Evolutionary conservation across 345 rosid species (phyloP).

Genomic region (Viola odorata): DNA sequence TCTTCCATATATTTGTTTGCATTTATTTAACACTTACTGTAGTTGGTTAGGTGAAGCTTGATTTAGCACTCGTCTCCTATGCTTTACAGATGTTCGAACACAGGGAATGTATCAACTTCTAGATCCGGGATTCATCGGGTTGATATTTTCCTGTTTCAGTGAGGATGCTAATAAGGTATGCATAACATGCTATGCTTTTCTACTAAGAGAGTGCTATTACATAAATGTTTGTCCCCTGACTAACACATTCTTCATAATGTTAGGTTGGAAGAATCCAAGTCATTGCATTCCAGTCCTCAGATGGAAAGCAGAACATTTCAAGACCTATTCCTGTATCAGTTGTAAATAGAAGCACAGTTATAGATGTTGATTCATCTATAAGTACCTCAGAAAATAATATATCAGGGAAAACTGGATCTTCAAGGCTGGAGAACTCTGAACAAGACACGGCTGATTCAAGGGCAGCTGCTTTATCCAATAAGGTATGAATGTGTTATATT

Average conservation of each 20-base stretch:
- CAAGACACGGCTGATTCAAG: slow-evolving; percentile 73
- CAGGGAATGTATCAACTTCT: slow-evolving; percentile 98
- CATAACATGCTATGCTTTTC: slow-evolving; percentile 7
- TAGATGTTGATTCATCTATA: slow-evolving; percentile 71
- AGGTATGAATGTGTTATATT: slow-evolving; percentile 33
- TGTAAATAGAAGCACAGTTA: slow-evolving; percentile 45
- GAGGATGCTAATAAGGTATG: slow-evolving; percentile 85
- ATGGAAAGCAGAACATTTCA: slow-evolving; percentile 62
- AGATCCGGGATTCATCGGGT: slow-evolving; percentile 92
- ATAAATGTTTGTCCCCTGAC: slow-evolving; percentile 7
- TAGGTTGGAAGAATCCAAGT: slow-evolving; percentile 98
- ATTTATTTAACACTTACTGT: neutral
- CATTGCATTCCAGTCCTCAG: slow-evolving; percentile 92
- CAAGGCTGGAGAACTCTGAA: slow-evolving; percentile 38
- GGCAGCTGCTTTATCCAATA: slow-evolving; percentile 30
- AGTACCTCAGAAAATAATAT: slow-evolving; percentile 49
- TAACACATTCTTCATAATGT: slow-evolving; percentile 18
- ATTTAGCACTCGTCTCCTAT: slow-evolving; percentile 8
- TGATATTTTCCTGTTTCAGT: slow-evolving; percentile 90
- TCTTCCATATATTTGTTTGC: neutral
- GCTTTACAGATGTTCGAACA: slow-evolving; percentile 84
- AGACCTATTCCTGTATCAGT: slow-evolving; percentile 47
- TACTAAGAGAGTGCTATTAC: neutral
- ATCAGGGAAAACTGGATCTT: slow-evolving; percentile 42
- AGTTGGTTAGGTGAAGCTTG: slow-evolving; percentile 14